These are phyloP conservation scores for Solanum gandarillasii DNA, from an alignment of 257 asterid genomes.

Conservation along the genomic window DNA sequence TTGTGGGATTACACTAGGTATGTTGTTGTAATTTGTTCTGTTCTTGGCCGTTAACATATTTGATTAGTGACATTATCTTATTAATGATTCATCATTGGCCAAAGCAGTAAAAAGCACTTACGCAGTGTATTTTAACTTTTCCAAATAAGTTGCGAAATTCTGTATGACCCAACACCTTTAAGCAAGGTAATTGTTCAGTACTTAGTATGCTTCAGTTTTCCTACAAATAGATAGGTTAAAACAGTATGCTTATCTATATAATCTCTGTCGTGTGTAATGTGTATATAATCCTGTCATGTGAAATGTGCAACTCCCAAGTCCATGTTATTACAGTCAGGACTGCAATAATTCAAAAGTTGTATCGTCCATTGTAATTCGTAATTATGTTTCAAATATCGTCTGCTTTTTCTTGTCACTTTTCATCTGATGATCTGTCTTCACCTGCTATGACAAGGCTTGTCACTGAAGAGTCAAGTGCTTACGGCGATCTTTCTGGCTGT, in stretches of 20 bases:
- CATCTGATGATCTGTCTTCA: background rate
- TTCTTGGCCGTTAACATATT: background rate
- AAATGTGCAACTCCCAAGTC: background rate
- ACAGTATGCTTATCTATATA: background rate
- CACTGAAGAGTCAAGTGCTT: constrained; percentile 82
- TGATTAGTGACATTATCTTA: background rate
- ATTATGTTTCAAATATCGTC: background rate
- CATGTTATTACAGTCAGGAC: background rate
- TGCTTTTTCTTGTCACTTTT: background rate
- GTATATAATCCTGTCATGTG: background rate
- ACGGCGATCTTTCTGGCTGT: constrained; percentile 75
- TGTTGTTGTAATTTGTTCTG: background rate
- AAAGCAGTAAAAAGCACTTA: background rate
- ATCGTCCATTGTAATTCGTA: background rate
- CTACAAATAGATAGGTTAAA: background rate
- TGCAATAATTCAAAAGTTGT: background rate
- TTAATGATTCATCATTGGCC: background rate
- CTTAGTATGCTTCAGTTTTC: background rate
- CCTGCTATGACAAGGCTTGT: constrained; percentile 44
- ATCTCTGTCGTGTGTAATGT: background rate
- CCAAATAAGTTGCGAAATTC: background rate
- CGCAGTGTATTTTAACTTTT: background rate
- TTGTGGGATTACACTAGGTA: background rate
- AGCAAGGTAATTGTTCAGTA: background rate
- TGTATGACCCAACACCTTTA: background rate